Base-by-base conservation (phyloP, 2,329 filamentous ascomycete genomes). In the Knoxdaviesia capensis region DNA sequence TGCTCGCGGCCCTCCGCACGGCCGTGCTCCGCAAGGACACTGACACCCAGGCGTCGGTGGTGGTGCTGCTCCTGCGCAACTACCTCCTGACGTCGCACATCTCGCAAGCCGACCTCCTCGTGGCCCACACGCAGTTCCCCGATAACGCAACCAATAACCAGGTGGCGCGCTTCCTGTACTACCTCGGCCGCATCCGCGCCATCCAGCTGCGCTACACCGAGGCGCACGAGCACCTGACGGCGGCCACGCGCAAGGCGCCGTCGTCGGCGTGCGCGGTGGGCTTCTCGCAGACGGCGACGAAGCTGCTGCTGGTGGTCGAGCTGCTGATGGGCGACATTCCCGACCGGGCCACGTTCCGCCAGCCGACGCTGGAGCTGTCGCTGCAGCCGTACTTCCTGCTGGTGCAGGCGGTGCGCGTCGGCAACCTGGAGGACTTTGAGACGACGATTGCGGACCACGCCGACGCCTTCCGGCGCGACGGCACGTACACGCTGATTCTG, bases 261-360 rank as follows among this genome's bases (percentile, higher is more conserved):
- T 85, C 86, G 28, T 90, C 81, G 56, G 74, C 77, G 49, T 87
- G 84, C 50, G 90, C 90, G 5, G 78, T 86, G 38, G 88, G 90
- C 38, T 98, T 98, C 61, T 87, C 92, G 50, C 90, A 94, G 61
- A 87, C 86, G 35, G 88, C 90, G 1, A 93, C 84, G 49, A 98
- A 98, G 69, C 72, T 96, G n/a, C 67, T 96, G 48, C 75, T 96
- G 37, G 86, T 98, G 20, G 90, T 98, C 8, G 88, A 98, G 66
- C 68, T 98, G 46, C 65, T 98, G 48, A 98, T 98, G 90, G 90
- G 90, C 48, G 90, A 98, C 55, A 98, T 98, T 50, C 90, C 90
- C 31, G 88, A 96, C 54, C 83, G 90, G 45, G 81, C 86, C 10
- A 80, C 88, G 43, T 98, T 98, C 75, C 82, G 90, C 45, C 83